Conservation (phyloP, 257 asterid genomes). For the Orobanche coerulescens region DNA sequence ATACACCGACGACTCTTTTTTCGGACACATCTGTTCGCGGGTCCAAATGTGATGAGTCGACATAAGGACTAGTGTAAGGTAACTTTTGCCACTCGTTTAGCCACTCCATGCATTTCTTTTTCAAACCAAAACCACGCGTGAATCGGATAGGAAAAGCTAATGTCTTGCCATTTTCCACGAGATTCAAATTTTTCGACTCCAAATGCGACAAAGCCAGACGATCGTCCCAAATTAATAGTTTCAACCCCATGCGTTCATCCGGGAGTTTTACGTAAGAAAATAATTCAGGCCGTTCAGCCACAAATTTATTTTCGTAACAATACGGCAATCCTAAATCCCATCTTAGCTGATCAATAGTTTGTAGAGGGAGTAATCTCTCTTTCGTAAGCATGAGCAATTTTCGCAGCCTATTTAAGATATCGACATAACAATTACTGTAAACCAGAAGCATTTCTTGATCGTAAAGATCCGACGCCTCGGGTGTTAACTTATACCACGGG, state of each 20-base stretch:
- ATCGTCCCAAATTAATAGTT: slow-evolving; percentile 57
- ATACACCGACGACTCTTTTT: slow-evolving; percentile 81
- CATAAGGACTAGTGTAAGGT: slow-evolving; percentile 77
- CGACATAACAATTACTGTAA: slow-evolving; percentile 31
- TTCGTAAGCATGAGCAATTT: slow-evolving; percentile 75
- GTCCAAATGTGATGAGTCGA: slow-evolving; percentile 60
- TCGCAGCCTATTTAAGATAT: slow-evolving; percentile 58
- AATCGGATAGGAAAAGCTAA: slow-evolving; percentile 69
- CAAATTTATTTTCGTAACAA: slow-evolving; percentile 42
- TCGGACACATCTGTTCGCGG: slow-evolving; percentile 82
- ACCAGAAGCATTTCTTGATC: slow-evolving; percentile 34
- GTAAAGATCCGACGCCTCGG: slow-evolving; percentile 39
- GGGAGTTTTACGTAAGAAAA: slow-evolving; percentile 49
- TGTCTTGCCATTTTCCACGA: slow-evolving; percentile 18
- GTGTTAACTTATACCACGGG: slow-evolving; percentile 61
- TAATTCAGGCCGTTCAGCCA: slow-evolving; percentile 37
- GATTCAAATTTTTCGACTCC: slow-evolving; percentile 33
- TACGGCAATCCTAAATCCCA: slow-evolving; percentile 83
- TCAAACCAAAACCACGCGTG: slow-evolving; percentile 82
- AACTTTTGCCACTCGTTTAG: slow-evolving; percentile 83
- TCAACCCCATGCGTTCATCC: slow-evolving; percentile 64
- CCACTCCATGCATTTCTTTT: slow-evolving; percentile 85
- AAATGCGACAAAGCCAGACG: slow-evolving; percentile 53
- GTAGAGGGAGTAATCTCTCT: slow-evolving; percentile 62
- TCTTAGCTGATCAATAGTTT: slow-evolving; percentile 68